Evolutionary conservation across 148 eudicot genomes (phyloP), one percentile per base, ranked within the genome.

Genomic region (Chenopodium album): DNA sequence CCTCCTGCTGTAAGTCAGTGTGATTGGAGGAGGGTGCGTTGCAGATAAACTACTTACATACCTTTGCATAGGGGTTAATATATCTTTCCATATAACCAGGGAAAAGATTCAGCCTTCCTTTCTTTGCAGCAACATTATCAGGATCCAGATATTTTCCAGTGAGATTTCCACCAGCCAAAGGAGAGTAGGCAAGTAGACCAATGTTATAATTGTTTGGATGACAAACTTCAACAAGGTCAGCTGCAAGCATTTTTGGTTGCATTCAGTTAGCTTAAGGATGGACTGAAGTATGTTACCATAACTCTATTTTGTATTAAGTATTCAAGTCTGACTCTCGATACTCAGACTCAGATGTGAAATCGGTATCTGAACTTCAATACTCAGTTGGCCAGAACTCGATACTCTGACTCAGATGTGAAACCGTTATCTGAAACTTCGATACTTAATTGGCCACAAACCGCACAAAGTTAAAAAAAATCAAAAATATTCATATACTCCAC

Each of bases 41-140:
- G 8, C 47, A 44, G 32, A 34, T 37, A 37, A 37, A 5, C 7
- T 37, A 76, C 5, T 77, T 2, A 72, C 82, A 37, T 86, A 95
- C 99, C 94, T 87, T 92, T 62, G 98, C 88, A 16, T 82, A 67
- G 65, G 99, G 93, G 82, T 79, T 91, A 47, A 84, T 87, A 80
- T 93, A 95, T 93, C 99, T 88, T 83, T 90, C 94, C 99, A 95
- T 95, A 89, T 89, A 95, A 62, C 98, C 95, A 65, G 99, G 99
- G 78, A 93, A 95, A 72, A 95, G 89, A 87, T 95, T 94, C n/a
- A 95, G 82, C 82, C 99, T 87, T 78, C 99, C 99, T 76, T 77
- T 89, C 89, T 79, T 93, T 50, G 97, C 89, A 87, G 97, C 98
- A 73, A 92, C 94, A 75, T 95, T 90, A 67, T 85, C 67, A 32